Evolutionary conservation across 768 basidiomycete genomes (phyloP), one percentile per base, ranked within the genome.

Genomic region (Lentinula aciculospora): DNA sequence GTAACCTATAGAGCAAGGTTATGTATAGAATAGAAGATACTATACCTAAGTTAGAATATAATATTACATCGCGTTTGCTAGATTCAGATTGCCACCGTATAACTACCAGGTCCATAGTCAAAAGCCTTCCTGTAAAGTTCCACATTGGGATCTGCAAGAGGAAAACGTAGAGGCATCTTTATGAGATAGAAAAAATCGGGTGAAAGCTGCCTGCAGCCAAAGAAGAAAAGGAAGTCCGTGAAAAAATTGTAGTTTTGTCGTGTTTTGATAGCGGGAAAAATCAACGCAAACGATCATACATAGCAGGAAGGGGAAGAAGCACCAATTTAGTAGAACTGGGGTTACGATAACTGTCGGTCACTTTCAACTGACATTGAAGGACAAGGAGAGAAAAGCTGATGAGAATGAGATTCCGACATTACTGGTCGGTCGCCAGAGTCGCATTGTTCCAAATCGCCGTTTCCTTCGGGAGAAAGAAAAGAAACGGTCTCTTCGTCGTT

Each of bases 401-500:
- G 61, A 37, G 64, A 56, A 47, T 78, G 76, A 3, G 75, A 73
- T 64, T 84, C 81, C 47, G 74, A 69, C 83, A 84, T 84, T 53
- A 68, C 49, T 42, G 55, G 63, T 10, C 66, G 71, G 50, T 63
- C 70, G 54, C 9, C 42, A 23, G 12, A 3, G 28, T 31, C 49
- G 32, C 29, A 50, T 21, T 64, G 63, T 42, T 65, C 71, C n/a
- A 62, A 62, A 50, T 65, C 68, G 15, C 64, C 59, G 10, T 27
- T 45, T 59, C 61, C 63, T 32, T 71, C 64, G 37, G 72, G n/a
- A 56, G 72, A 65, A 46, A 85, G 71, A 67, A 86, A 85, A 3
- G 81, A 80, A 32, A 79, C 66, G 13, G 73, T 75, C 65, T 84
- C 84, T 65, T 86, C 84, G 3, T 57, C 56, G 21, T 70, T 71